Percentiles rank a stretch among this genome's conserved stretches.
Conservation (phyloP, 208 protist species). For the Leptomonas pyrrhocoris region DNA sequence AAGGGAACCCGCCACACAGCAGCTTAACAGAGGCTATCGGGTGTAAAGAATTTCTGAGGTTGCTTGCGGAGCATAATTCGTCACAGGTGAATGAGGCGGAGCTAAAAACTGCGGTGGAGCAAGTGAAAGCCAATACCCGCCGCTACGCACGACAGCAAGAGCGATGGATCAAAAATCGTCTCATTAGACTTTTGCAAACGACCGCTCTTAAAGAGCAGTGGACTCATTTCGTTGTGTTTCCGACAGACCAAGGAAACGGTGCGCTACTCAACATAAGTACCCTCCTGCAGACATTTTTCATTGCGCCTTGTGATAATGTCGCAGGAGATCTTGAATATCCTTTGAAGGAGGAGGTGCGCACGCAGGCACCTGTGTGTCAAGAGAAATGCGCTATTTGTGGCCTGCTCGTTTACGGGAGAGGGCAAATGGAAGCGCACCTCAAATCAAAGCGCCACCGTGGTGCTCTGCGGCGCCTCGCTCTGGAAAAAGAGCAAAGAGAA, state of each 20-base stretch:
- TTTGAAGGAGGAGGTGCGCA: constrained; percentile 2
- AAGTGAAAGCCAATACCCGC: constrained; percentile 74
- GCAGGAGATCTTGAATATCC: constrained; percentile 12
- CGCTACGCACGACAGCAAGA: constrained; percentile 82
- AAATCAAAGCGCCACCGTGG: constrained; percentile 71
- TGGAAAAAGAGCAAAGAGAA: constrained; percentile 61
- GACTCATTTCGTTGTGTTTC: constrained; percentile 23
- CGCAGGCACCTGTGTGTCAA: constrained; percentile 38
- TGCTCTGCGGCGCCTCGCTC: constrained; percentile 41
- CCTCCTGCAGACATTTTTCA: constrained; percentile 9
- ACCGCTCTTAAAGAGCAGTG: constrained; percentile 25
- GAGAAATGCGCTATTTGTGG: constrained; percentile 66
- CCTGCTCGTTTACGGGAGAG: constrained; percentile 54
- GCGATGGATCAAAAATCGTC: constrained; percentile 80
- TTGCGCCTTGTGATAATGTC: neutral
- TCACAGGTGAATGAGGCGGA: constrained; percentile 9
- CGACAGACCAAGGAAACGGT: neutral
- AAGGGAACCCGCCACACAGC: constrained; percentile 15
- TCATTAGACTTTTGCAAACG: constrained; percentile 43
- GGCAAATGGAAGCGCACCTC: constrained; percentile 55
- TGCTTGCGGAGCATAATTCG: constrained; percentile 16
- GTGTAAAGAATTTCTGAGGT: constrained; percentile 67
- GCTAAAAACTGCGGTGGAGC: constrained; percentile 38
- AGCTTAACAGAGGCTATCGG: constrained; percentile 72
- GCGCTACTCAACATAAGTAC: neutral